Base-by-base conservation (phyloP, 2,329 filamentous ascomycete genomes). In the Paraconiothyrium brasiliense region DNA sequence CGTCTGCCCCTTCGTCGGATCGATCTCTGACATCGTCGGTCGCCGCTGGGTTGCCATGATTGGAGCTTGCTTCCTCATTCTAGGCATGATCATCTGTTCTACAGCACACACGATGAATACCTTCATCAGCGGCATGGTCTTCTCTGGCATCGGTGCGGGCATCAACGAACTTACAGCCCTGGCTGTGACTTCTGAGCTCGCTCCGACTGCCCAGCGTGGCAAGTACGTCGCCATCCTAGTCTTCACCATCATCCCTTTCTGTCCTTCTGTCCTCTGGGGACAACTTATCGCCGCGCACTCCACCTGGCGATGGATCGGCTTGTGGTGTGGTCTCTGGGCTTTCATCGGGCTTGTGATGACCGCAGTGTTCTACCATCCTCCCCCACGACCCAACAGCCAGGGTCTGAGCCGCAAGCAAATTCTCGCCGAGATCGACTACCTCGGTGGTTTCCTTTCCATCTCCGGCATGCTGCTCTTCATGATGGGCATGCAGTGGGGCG, bases 81-180 rank as follows among this genome's bases (percentile, higher is more conserved):
- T 75, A n/a, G 80, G 80, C 7, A 67, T 69, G 6, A 73, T 74
- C 48, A 68, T 76, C 48, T 70, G 67, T 2, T 64, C 73, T 13
- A 74, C 72, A 5, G 73, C 72, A 27, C 24, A 71, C 6, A 66
- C 68, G 2, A 76, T 76, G 71, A 76, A 74, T 43, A 69, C 73
- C 13, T 67, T 69, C 6, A 76, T 76, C 37, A 70, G 73, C 72
- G 43, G 43, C 9, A 46, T 22, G n/a, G 20, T 46, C 8, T 46
- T 91, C 64, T 84, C 88, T 10, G 89, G 89, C 1, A 80, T 87
- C 6, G 89, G 89, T 37, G 88, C 89, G 11, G 89, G 89, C 14
- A 84, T 91, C 62, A 89, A 88, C 66, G 89, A 91, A 74, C 79
- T 92, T 37, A 91, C 88, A 6, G 88, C 89, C 4, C 80, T 92